Base-by-base conservation (phyloP, 2,329 filamentous ascomycete species). In the Cercospora sp. region DNA sequence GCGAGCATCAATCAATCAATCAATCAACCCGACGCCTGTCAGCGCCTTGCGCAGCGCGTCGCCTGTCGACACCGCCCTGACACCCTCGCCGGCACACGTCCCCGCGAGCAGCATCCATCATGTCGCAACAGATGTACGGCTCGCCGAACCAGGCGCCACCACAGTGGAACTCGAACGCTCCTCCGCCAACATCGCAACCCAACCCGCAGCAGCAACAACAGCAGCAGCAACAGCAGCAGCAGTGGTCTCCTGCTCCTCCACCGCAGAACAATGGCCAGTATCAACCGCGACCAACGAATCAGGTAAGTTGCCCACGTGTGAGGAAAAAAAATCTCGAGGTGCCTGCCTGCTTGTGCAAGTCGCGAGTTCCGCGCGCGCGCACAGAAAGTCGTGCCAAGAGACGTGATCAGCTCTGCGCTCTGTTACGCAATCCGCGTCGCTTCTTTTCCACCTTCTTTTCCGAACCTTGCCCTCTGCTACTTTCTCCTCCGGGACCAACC, bases 181-280 rank as follows among this genome's bases (percentile, higher is more conserved):
- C 63, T 53, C 69, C 65, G 63, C 69, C 74, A 53, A 69, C 73
- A n/a, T 69, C 72, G 53, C 72, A 72, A 32, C 65, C 71, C 30
- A 68, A 65, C 53, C 72, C 65, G 60, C 74, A 70, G 28, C 70
- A 58, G 30, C 53, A 30, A 21, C 62, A 70, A 28, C 72, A 67
- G 28, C 72, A 68, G 34, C 69, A 69, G 34, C 37, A 40, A n/a
- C 34, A 37, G 34, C 34, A 40, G 7, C 37, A 30, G 28, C 28
- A 43, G 37, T 65, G 68, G 51, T 76, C 73, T 75, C 75, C 75
- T 45, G 77, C 76, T 43, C 76, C 75, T 65, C 77, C 66, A 55
- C 63, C 75, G 34, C 74, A 74, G 28, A 79, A 78, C 66, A 79
- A 78, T 66, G 76, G 75, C 62, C 75, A 77, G 69, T 78, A 77